Percentiles rank a stretch among this genome's conserved stretches.
phyloP scores from a whole-genome alignment of 805 yeast genomes.

The Pichia membranifaciens region DNA sequence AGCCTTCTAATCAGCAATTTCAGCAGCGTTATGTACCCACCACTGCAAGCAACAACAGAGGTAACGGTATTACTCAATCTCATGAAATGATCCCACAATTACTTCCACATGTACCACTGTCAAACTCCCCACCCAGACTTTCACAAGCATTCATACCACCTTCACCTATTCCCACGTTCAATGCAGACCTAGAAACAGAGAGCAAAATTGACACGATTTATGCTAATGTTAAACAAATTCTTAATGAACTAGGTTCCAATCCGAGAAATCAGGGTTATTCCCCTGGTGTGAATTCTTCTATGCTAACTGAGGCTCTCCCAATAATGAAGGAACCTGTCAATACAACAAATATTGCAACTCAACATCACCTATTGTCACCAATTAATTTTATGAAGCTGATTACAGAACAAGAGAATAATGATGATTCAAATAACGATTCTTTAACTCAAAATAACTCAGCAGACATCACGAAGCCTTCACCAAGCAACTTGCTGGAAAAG shows the following conservation, averaged over 20 bases:
- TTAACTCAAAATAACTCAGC: too few relatives aligned
- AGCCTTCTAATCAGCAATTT: not conserved
- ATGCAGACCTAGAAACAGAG: not conserved
- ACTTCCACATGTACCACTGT: not conserved
- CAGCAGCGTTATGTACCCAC: not conserved
- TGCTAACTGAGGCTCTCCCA: not conserved
- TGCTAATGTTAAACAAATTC: slow-evolving; percentile 3
- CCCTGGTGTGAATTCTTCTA: not conserved
- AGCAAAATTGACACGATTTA: slow-evolving; percentile 2
- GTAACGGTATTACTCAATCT: not conserved
- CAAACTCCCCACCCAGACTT: not conserved
- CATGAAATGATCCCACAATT: not conserved
- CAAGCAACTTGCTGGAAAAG: not conserved
- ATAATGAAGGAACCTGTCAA: slow-evolving; percentile 5
- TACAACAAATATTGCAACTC: slow-evolving; percentile 7
- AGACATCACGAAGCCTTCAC: not conserved
- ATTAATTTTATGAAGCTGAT: slow-evolving; percentile 1
- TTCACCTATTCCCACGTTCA: not conserved
- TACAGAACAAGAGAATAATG: not conserved
- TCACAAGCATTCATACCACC: not conserved
- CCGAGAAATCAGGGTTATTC: not conserved
- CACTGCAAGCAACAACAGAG: not conserved
- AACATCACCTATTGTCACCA: slow-evolving; percentile 7
- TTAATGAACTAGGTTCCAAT: not conserved
- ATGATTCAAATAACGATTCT: not conserved